A percentile compares a stretch with the other conserved stretches of the same genome.
Evolutionary conservation across 2,329 filamentous ascomycete species (phyloP).

Genomic region (Dothidotthia symphoricarpi): DNA sequence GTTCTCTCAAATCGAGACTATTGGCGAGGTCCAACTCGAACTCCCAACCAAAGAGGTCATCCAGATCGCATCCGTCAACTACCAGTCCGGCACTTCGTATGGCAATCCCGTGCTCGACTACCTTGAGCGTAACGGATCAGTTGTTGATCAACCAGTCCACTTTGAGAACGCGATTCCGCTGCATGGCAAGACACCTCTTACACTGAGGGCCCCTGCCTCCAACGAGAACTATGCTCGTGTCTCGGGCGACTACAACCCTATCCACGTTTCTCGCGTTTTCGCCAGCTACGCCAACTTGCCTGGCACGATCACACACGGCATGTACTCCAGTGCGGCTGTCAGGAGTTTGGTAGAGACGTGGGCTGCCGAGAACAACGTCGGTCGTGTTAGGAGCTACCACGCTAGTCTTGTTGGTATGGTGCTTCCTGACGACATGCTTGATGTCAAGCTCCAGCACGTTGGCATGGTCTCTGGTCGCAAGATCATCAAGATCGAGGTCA

Average conservation of each 20-base stretch:
- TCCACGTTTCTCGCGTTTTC: slow-evolving; percentile 96
- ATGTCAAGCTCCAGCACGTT: slow-evolving; percentile 92
- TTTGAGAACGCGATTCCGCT: slow-evolving; percentile 98
- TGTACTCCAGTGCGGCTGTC: slow-evolving; percentile 98
- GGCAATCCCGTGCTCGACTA: slow-evolving; percentile 98
- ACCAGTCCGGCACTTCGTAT: slow-evolving; percentile 85
- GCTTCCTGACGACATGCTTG: slow-evolving; percentile 88
- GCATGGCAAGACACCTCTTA: slow-evolving; percentile 84
- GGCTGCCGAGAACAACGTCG: slow-evolving; percentile 98
- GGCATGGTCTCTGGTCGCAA: slow-evolving; percentile 98
- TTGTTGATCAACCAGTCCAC: slow-evolving; percentile 92
- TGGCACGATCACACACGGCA: slow-evolving; percentile 97
- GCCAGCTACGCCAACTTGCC: slow-evolving; percentile 92
- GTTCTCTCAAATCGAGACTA: slow-evolving; percentile 87
- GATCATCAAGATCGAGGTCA: slow-evolving; percentile 98
- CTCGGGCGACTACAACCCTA: slow-evolving; percentile 97
- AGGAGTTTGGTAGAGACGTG: slow-evolving; percentile 96
- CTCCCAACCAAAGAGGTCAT: slow-evolving; percentile 96
- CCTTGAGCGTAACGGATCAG: slow-evolving; percentile 83
- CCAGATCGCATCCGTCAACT: slow-evolving; percentile 95
- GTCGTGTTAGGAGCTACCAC: slow-evolving; percentile 95
- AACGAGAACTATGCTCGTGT: slow-evolving; percentile 98
- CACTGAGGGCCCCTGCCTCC: slow-evolving; percentile 85
- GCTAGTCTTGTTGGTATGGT: slow-evolving; percentile 98
- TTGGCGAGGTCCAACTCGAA: slow-evolving; percentile 89